These are phyloP conservation scores for Astrothelium macrocarpum DNA, from an alignment of 495 filamentous ascomycete genomes.

Conservation along the genomic window DNA sequence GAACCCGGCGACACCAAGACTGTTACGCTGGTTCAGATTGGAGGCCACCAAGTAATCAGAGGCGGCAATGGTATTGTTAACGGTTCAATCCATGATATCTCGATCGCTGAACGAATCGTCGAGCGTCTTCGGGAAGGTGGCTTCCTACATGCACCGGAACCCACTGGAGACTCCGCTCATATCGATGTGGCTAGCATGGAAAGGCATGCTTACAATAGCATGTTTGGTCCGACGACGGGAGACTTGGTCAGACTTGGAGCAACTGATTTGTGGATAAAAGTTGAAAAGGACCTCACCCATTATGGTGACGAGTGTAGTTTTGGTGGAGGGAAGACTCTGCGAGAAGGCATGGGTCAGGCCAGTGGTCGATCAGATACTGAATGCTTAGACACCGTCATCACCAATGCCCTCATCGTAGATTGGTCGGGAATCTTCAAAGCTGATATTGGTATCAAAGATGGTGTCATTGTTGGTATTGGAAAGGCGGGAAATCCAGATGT, in stretches of 20 bases:
- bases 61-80: slow-evolving; percentile 76
- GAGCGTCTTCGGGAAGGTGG: slow-evolving; percentile 54
- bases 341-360: slow-evolving; percentile 96
- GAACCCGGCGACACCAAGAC: slow-evolving; percentile 92
- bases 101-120: slow-evolving; percentile 54
- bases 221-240: slow-evolving; percentile 90
- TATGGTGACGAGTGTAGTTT: slow-evolving; percentile 96
- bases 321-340: slow-evolving; percentile 86
- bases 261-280: slow-evolving; percentile 85
- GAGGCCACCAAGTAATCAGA: slow-evolving; percentile 66
- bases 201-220: slow-evolving; percentile 63
- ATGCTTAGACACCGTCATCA: slow-evolving; percentile 77
- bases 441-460: slow-evolving; percentile 89
- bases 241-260: slow-evolving; percentile 72
- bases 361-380: slow-evolving; percentile 61
- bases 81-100: slow-evolving; percentile 55
- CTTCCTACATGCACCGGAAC: slow-evolving; percentile 68
- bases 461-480: slow-evolving; percentile 80
- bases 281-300: slow-evolving; percentile 75
- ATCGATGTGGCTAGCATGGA: slow-evolving; percentile 61
- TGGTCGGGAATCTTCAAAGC: slow-evolving; percentile 93
- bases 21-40: slow-evolving; percentile 88
- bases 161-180: slow-evolving; percentile 43
- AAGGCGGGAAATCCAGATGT: slow-evolving; percentile 96
- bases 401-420: slow-evolving; percentile 87